Evolutionary conservation across 1,284 basidiomycete species (phyloP), one percentile per base, ranked within the genome.

Genomic region (Chiua sp.): DNA sequence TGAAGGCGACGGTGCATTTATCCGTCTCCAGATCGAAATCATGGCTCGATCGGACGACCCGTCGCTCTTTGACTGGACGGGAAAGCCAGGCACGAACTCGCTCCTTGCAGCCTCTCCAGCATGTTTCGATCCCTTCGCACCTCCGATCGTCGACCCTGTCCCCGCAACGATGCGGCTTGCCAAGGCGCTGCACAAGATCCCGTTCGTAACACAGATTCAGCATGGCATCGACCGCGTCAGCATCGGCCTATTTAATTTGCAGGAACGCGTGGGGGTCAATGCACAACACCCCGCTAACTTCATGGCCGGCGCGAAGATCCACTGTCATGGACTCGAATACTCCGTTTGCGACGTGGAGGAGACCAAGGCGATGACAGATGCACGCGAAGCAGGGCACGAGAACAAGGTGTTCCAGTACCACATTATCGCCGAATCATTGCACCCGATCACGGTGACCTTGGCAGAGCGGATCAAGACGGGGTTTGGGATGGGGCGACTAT

Each of bases 301-400:
- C 42, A 47, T 67, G 53, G 65, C 67, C 1, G 67, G 65, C 4
- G 67, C 67, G 0, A 65, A 69, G 23, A 22, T 67, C n/a, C 65
- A 69, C 33, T 67, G 65, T 18, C 65, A 69, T 11, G 65, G 65
- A 16, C 46, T 67, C 59, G 65, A 67, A 57, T 67, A 67, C n/a
- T 30, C 44, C 42, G 56, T 62, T 47, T 23, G 52, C 0, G 57
- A 59, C 51, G 65, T 65, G n/a, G 65, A 67, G 37, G 67, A 69
- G 54, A 62, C 55, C 32, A 59, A 56, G 51, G 59, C 26, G 1
- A 65, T 69, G 65, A 32, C 57, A 23, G 59, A 51, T 11, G 63
- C 63, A 6, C 42, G 50, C 10, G 18, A 32, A 22, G 44, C 30
- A 12, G 51, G 52, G 8, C 42, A 46, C 13, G 47, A 42, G n/a